Evolutionary conservation across 1,139 yeast genomes (phyloP).

Genomic region (Geotrichum bryndzae): DNA sequence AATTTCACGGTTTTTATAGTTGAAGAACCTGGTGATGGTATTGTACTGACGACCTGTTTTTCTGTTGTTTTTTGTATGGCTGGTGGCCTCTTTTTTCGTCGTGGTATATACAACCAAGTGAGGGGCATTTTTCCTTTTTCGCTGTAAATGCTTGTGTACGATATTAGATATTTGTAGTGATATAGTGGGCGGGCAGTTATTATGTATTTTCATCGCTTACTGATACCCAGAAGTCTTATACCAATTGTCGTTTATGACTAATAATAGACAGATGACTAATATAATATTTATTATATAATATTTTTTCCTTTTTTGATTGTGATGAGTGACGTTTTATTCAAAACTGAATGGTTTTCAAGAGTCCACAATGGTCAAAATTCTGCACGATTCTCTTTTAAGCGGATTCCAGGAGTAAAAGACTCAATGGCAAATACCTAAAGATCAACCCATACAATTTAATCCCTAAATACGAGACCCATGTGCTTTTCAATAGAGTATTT

Average conservation of each 20-base stretch:
- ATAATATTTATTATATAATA: neutral
- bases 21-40: neutral
- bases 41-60: neutral
- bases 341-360: neutral
- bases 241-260: neutral
- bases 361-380: no score
- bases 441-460: no score
- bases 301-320: neutral
- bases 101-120: neutral
- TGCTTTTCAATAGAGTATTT: no score
- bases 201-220: neutral
- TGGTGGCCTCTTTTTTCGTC: conserved; percentile 4
- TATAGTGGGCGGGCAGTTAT: conserved; percentile 5
- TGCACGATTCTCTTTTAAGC: no score
- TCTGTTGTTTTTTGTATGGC: neutral
- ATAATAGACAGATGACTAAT: neutral
- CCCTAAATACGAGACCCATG: no score
- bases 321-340: neutral
- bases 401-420: no score
- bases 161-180: neutral
- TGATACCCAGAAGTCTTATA: neutral
- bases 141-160: neutral
- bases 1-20: neutral
- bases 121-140: conserved; percentile 1
- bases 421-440: no score